Evolutionary conservation across 148 eudicot species (phyloP).

Genomic region (Salicornia ramosissima): DNA sequence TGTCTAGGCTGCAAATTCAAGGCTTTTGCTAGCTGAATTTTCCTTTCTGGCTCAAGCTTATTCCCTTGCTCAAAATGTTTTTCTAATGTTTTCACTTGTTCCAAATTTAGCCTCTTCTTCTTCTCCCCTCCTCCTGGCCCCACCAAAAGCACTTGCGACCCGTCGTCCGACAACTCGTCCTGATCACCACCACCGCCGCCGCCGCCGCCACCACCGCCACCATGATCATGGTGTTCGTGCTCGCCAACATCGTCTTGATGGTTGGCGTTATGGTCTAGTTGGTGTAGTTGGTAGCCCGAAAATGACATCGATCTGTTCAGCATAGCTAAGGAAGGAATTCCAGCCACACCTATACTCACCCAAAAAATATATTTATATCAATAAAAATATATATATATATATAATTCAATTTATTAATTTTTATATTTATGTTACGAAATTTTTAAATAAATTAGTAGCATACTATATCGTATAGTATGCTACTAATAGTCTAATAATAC

Average conservation of each 20-base stretch:
- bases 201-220: neutral
- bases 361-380: neutral
- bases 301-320: conserved; percentile 72
- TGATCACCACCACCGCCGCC: conserved; percentile 20
- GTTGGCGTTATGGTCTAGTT: conserved; percentile 9
- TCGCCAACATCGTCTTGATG: neutral
- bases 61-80: conserved; percentile 74
- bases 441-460: neutral
- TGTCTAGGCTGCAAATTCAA: conserved; percentile 70
- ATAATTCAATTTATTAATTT: no score
- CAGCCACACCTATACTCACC: conserved; percentile 27
- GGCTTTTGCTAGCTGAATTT: conserved; percentile 67
- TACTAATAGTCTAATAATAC: neutral
- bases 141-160: conserved; percentile 41
- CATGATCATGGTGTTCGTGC: conserved; percentile 22
- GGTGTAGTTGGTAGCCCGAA: conserved; percentile 37
- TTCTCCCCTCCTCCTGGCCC: conserved; percentile 54
- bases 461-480: neutral
- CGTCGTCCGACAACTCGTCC: conserved; percentile 60
- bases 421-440: no score
- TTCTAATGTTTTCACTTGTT: conserved; percentile 75
- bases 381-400: no score
- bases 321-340: conserved; percentile 26
- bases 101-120: conserved; percentile 70
- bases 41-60: conserved; percentile 74